Evolutionary conservation across 192 early-diverging fungal genomes (phyloP).

Genomic region (Anaeromyces robustus): DNA sequence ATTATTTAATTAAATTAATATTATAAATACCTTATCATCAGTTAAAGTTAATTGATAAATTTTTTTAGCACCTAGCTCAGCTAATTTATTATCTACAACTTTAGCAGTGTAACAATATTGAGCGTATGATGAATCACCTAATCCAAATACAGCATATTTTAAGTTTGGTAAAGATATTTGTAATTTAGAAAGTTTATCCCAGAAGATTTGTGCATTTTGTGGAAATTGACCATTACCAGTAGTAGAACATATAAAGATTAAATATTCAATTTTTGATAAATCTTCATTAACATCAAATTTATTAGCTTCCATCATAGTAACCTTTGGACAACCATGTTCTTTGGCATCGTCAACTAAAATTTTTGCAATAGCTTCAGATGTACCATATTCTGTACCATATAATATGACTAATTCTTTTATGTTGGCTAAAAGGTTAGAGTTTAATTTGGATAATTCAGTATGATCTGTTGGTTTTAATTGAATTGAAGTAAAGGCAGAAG

Average conservation of each 20-base stretch:
- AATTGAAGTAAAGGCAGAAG: background rate
- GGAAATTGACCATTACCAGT: slow-evolving; percentile 97
- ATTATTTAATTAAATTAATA: too few relatives aligned
- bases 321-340: slow-evolving; percentile 56
- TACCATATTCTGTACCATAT: slow-evolving; percentile 85
- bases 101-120: background rate
- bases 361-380: slow-evolving; percentile 69
- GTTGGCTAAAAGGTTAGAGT: background rate
- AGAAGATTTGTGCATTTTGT: slow-evolving; percentile 74
- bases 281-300: slow-evolving; percentile 61
- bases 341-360: slow-evolving; percentile 65
- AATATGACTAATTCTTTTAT: slow-evolving; percentile 24
- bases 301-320: slow-evolving; percentile 47
- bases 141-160: slow-evolving; percentile 65
- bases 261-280: slow-evolving; percentile 55
- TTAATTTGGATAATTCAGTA: background rate
- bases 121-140: slow-evolving; percentile 50
- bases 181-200: slow-evolving; percentile 53
- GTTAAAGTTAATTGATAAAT: background rate
- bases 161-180: slow-evolving; percentile 48
- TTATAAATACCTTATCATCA: background rate
- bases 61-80: background rate
- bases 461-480: background rate
- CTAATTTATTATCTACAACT: background rate
- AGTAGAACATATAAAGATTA: slow-evolving; percentile 67